Percentiles rank a stretch among this genome's conserved stretches.
phyloP scores from a whole-genome alignment of 305 asterid genomes.

The Salvia sclarea region DNA sequence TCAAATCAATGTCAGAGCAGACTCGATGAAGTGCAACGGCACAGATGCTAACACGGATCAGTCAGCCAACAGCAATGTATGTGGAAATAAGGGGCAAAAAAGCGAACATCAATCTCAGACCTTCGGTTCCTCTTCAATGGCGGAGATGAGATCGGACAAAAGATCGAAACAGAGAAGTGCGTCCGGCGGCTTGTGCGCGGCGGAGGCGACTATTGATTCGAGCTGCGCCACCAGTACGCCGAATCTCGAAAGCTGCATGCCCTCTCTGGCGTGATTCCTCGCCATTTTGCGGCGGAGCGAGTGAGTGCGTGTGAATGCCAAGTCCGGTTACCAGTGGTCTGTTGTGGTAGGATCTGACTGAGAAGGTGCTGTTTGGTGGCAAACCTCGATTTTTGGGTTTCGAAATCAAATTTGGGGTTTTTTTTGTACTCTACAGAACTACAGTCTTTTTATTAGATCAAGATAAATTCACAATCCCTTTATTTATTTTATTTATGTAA shows the following conservation, averaged over 20 bases:
- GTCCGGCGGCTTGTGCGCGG: conserved; percentile 91
- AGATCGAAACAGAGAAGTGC: conserved; percentile 93
- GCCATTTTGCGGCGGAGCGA: conserved; percentile 49
- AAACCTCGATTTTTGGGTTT: not conserved
- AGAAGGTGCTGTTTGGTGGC: conserved; percentile 16
- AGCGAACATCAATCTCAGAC: conserved; percentile 34
- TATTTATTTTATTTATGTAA: not conserved
- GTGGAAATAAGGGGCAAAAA: not conserved
- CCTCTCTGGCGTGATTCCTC: conserved; percentile 52
- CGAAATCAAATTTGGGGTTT: not conserved
- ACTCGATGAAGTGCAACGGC: conserved; percentile 6
- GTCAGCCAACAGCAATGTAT: conserved; percentile 25
- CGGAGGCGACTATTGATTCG: conserved; percentile 94
- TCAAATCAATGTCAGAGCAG: not conserved
- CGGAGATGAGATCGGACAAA: conserved; percentile 89
- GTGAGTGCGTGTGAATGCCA: conserved; percentile 14
- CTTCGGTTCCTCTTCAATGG: conserved; percentile 85
- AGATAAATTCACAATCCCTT: no score
- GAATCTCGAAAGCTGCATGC: conserved; percentile 69
- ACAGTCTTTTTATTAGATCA: no score
- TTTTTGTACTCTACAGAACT: no score
- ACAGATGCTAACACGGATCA: conserved; percentile 17
- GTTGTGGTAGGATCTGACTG: conserved; percentile 29
- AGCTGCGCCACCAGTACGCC: conserved; percentile 96
- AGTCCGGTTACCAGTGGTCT: conserved; percentile 5